Base-by-base conservation (phyloP, 1,284 basidiomycete genomes). In the Lignosus rhinocerotis region DNA sequence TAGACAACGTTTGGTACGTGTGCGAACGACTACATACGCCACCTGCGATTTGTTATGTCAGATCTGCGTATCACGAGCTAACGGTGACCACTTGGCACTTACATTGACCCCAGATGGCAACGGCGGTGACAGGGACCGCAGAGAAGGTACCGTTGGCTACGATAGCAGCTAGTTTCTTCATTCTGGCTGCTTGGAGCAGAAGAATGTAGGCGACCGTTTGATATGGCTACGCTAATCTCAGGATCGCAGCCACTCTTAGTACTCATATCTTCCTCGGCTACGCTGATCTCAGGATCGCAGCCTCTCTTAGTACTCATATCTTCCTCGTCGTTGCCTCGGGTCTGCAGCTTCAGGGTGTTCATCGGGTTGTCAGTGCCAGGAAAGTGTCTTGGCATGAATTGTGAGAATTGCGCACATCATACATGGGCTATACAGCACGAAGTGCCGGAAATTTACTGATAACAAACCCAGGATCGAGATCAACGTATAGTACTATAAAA, bases 91-190 rank as follows among this genome's bases (percentile, higher is more conserved):
- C 6, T 1, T 19, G 10, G 39, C 16, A 60, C 69, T 9, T 41
- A 67, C 65, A 69, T 63, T 70, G 69, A 16, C 69, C 69, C 63
- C 60, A 62, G 45, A 69, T 64, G 43, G 67, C 66, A 43, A 68
- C 69, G 16, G 65, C 67, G 54, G 64, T 49, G 19, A 62, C 67
- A 38, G 66, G 63, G 16, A 63, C 44, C 11, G 59, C 64, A 48
- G 69, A 25, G 34, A 56, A 30, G 17, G 67, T 65, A 16, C 66
- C 69, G 41, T 69, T 61, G 45, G 69, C 62, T 57, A 70, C 65
- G 58, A 69, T 52, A 49, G 69, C 66, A 41, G 66, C 62, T 44
- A 69, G 63, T 43, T 49, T 62, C 66, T 70, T 69, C 69, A 70
- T 70, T 47, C 56, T 61, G 43, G 36, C 7, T 12, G 17, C 30